Evolutionary conservation across 2,329 filamentous ascomycete genomes (phyloP), one percentile per base, ranked within the genome.

Genomic region (Daldinia sp.): DNA sequence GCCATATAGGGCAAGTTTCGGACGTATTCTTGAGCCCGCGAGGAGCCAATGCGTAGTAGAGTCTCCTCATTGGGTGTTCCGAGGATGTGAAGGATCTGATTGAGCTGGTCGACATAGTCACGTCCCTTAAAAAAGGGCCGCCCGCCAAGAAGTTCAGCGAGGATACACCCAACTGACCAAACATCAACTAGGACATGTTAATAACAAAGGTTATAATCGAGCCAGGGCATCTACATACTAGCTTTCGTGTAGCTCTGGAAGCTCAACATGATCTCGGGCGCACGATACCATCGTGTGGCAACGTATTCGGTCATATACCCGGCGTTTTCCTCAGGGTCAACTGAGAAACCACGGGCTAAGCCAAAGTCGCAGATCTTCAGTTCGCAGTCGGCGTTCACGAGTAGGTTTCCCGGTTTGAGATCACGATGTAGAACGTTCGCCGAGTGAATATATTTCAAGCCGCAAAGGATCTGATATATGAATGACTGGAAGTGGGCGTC

Each of bases 171-270:
- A 41, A 99, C 94, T 7, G 95, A 99, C 95, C 95, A 99, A 30
- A 99, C 94, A 77, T 99, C 95, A 79, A 99, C 94, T 98, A 30
- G 34, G 7, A 57, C 30, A 41, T 45, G 63, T 72, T 60, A 73
- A 61, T 50, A 39, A 35, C 25, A 3, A 17, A 5, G 29, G 29
- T 11, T 3, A 11, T 35, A n/a, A 21, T 11, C 10, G n/a, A 25
- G 39, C 2, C 13, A 1, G 11, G n/a, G 17, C 32, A n/a, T 54
- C 30, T 7, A 94, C 94, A 59, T 88, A 98, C 95, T 99, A 71
- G 95, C 95, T 93, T 99, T 99, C 74, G 95, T 99, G 80, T 99
- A 99, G 82, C 93, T 97, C 80, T 98, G 94, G 87, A 99, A 99
- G 83, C 93, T 97, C 78, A 99, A 83, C 95, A 99, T 99, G 72